Evolutionary conservation across 2,329 filamentous ascomycete species (phyloP).

Genomic region (Stachybotrys echinatus): DNA sequence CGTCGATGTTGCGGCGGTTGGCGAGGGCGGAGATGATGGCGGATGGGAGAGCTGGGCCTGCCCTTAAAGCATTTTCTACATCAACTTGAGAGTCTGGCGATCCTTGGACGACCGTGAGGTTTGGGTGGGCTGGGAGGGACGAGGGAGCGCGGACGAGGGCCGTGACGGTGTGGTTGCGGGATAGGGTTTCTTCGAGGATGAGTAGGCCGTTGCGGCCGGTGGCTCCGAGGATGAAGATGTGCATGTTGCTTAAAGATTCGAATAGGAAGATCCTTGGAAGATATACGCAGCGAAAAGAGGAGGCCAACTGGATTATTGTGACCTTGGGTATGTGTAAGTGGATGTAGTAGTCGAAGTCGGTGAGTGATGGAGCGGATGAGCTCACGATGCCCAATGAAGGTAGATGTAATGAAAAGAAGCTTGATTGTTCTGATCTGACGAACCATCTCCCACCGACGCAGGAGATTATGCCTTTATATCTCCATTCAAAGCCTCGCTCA

Average conservation of each 20-base stretch:
- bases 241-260: constrained; percentile 21
- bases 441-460: no score
- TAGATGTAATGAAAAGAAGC: no score
- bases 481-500: neutral
- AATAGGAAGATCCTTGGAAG: neutral
- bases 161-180: constrained; percentile 34
- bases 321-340: no score
- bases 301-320: no score
- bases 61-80: constrained; percentile 28
- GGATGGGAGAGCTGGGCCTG: constrained; percentile 12
- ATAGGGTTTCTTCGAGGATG: constrained; percentile 32
- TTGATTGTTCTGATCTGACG: no score
- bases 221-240: constrained; percentile 41
- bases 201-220: constrained; percentile 41
- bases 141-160: constrained; percentile 37
- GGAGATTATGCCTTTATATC: neutral
- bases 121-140: constrained; percentile 19
- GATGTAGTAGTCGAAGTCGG: no score
- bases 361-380: no score
- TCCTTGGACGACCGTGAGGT: constrained; percentile 33
- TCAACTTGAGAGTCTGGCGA: constrained; percentile 27
- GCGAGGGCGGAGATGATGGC: constrained; percentile 45
- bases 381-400: no score
- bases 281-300: no score
- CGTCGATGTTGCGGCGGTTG: constrained; percentile 36